A percentile compares a stretch with the other conserved stretches of the same genome.
Conservation (phyloP, 495 filamentous ascomycete species). For the Neurospora terricola region DNA sequence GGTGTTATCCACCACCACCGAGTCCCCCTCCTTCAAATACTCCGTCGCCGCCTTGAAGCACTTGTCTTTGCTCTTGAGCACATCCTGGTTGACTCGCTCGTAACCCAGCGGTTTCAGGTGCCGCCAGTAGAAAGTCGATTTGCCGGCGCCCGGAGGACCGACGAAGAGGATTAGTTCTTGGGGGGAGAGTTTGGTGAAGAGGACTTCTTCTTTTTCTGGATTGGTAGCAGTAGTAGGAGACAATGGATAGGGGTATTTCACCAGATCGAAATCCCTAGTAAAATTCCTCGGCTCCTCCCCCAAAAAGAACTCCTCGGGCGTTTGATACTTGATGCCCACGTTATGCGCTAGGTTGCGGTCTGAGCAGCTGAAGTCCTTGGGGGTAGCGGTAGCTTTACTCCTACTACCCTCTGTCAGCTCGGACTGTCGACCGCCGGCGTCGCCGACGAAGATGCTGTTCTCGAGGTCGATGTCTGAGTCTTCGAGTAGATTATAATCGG, state of each 20-base stretch:
- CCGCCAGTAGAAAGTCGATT: constrained; percentile 81
- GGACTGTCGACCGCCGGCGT: constrained; percentile 56
- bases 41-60: constrained; percentile 71
- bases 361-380: constrained; percentile 58
- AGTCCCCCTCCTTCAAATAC: constrained; percentile 50
- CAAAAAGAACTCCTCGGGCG: constrained; percentile 88
- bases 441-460: constrained; percentile 76
- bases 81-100: constrained; percentile 83
- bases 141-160: constrained; percentile 81
- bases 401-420: constrained; percentile 2
- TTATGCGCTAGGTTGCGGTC: constrained; percentile 83
- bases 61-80: constrained; percentile 65
- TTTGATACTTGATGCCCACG: constrained; percentile 66
- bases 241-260: constrained; percentile 19
- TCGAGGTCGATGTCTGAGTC: constrained; percentile 53
- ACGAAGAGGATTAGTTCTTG: constrained; percentile 73
- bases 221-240: not conserved
- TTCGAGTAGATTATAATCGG: constrained; percentile 55
- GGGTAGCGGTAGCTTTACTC: constrained; percentile 3
- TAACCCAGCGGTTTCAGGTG: constrained; percentile 71
- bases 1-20: constrained; percentile 82
- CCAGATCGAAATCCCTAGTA: constrained; percentile 55
- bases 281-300: constrained; percentile 51
- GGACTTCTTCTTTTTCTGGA: not conserved
- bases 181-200: not conserved